A percentile compares a stretch with the other conserved stretches of the same genome.
These are phyloP conservation scores for Moringa oleifera DNA, from an alignment of 345 rosid genomes.

Conservation along the genomic window DNA sequence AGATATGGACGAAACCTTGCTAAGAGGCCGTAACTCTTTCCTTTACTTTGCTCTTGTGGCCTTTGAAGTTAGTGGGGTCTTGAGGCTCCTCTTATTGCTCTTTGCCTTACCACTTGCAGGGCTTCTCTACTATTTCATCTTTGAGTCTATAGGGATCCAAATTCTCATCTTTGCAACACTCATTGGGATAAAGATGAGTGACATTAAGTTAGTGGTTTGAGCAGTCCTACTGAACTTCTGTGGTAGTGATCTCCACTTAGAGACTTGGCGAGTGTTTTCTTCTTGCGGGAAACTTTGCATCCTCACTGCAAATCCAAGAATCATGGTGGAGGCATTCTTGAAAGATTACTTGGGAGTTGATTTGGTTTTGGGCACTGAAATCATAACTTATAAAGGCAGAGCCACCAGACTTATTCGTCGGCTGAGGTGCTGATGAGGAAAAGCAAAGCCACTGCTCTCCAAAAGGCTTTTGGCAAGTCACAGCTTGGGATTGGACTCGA, in stretches of 20 bases:
- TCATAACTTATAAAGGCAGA: slow-evolving; percentile 43
- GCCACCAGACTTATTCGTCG: slow-evolving; percentile 58
- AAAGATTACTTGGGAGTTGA: slow-evolving; percentile 59
- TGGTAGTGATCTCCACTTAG: slow-evolving; percentile 54
- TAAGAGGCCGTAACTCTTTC: slow-evolving; percentile 42
- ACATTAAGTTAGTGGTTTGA: slow-evolving; percentile 60
- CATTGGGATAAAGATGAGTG: slow-evolving; percentile 44
- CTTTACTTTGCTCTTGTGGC: slow-evolving; percentile 72
- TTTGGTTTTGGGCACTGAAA: slow-evolving; percentile 63
- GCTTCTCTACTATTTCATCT: slow-evolving; percentile 48
- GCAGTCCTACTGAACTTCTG: slow-evolving; percentile 73
- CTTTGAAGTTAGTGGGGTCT: slow-evolving; percentile 62
- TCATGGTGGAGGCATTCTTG: slow-evolving; percentile 71
- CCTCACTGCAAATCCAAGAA: slow-evolving; percentile 63
- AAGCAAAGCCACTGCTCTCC: slow-evolving; percentile 39
- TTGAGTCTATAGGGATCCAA: slow-evolving; percentile 52
- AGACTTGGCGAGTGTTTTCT: slow-evolving; percentile 59
- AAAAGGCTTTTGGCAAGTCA: slow-evolving; percentile 31
- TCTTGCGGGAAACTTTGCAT: slow-evolving; percentile 50
- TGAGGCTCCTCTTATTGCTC: slow-evolving; percentile 61
- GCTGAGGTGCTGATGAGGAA: slow-evolving; percentile 43
- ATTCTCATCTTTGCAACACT: slow-evolving; percentile 49
- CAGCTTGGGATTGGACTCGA: slow-evolving; percentile 57
- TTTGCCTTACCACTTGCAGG: slow-evolving; percentile 52
- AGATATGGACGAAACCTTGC: slow-evolving; percentile 71